These are phyloP conservation scores for Volutella citrinella DNA, from an alignment of 2,329 filamentous ascomycete genomes.

Conservation along the genomic window DNA sequence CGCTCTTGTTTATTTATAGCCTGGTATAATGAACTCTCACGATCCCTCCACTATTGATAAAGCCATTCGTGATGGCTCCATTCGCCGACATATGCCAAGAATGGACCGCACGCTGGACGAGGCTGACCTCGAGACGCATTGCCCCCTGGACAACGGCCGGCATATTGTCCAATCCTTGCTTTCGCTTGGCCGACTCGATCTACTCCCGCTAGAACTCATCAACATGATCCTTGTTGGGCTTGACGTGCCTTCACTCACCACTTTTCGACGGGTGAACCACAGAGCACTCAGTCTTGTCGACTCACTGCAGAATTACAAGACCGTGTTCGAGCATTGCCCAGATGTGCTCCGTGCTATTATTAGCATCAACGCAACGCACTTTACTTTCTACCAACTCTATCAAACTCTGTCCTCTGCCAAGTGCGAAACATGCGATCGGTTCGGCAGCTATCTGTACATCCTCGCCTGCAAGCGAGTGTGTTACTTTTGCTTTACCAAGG, in stretches of 20 bases:
- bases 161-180: slow-evolving; percentile 2
- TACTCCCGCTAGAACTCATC: slow-evolving; percentile 31
- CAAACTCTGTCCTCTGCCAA: slow-evolving; percentile 27
- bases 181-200: slow-evolving; percentile 25
- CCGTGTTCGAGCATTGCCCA: slow-evolving; percentile 29
- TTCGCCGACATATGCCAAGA: no score
- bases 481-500: slow-evolving; percentile 33
- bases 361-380: slow-evolving; percentile 29
- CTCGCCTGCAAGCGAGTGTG: slow-evolving; percentile 38
- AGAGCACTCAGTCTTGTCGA: slow-evolving; percentile 35
- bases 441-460: slow-evolving; percentile 38
- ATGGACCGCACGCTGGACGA: no score
- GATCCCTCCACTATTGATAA: no score
- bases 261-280: slow-evolving; percentile 34
- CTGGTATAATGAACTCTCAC: no score
- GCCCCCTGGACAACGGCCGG: slow-evolving; percentile 26
- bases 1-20: no score
- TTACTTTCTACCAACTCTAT: slow-evolving; percentile 31
- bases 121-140: slow-evolving; percentile 13
- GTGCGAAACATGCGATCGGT: slow-evolving; percentile 36
- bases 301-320: slow-evolving; percentile 32
- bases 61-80: no score
- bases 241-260: slow-evolving; percentile 33
- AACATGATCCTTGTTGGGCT: slow-evolving; percentile 23
- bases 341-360: slow-evolving; percentile 31